Base-by-base conservation (phyloP, 805 yeast genomes). In the Candida boidinii region DNA sequence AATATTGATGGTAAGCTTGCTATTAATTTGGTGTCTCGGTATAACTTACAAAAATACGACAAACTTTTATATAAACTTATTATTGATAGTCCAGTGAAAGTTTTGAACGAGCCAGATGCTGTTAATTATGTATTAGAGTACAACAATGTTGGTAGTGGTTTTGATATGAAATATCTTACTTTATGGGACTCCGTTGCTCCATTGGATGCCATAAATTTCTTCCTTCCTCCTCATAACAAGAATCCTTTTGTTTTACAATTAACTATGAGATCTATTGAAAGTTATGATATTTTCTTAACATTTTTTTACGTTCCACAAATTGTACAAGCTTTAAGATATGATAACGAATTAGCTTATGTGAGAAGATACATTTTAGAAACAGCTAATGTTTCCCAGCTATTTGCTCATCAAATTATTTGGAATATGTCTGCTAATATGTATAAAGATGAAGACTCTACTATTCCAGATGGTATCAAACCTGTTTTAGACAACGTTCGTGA, bases 351-450 rank as follows among this genome's bases (percentile, higher is more conserved):
- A 28, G 97, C 96, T 1, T 88, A 86, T 46, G 94, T 90, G 28
- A 86, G 84, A 45, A 70, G 86, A 45, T 85, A 83, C 51, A 87
- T 92, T 41, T 60, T 90, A 35, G 97, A 92, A 53, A 85, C 96
- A 1, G 96, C 95, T 2, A 78, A 81, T 50, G 84, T 87, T 11
- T 79, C 92, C 18, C 94, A 84, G 44, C 64, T 90, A 40, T 92
- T 92, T 66, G 88, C 97, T 0, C 99, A 92, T 56, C 99, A 92
- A 58, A 88, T 92, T 43, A 86, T 92, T 35, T 92, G 99, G 99
- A 92, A 92, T 50, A 86, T 92, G 83, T 59, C 81, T 48, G 97
- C 99, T 1, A 92, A 94, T 51, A 75, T 87, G 40, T 92, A 73
- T 57, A 81, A 79, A 45, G 96, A 84, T 51, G 97, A 90, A 46